Conservation (phyloP, 1,284 basidiomycete genomes). For the Moniliella sp. region DNA sequence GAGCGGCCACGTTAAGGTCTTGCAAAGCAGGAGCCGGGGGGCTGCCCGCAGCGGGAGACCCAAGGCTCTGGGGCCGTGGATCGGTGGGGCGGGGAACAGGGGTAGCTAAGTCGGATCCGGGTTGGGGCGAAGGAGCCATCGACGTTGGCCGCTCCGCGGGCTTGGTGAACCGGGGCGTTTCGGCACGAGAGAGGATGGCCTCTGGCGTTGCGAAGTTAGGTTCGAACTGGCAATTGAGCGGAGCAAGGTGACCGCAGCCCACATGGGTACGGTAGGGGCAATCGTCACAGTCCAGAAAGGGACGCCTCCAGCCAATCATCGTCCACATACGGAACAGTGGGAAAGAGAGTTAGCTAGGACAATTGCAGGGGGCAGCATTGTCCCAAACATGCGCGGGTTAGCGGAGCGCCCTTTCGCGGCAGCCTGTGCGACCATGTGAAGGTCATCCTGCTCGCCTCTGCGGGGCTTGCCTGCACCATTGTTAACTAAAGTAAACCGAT, state of each 20-base stretch:
- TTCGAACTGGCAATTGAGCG: conserved; percentile 21
- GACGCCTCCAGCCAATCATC: conserved; percentile 21
- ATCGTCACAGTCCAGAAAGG: conserved; percentile 28
- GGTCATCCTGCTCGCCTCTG: no score
- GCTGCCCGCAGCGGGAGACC: no score
- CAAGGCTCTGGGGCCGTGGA: no score
- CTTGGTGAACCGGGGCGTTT: no score
- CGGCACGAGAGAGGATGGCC: no score
- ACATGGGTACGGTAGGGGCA: conserved; percentile 24
- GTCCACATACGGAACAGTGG: conserved; percentile 24
- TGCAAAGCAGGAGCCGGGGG: no score
- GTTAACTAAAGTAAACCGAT: conserved; percentile 26
- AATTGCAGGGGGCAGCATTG: conserved; percentile 17
- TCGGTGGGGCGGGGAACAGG: no score
- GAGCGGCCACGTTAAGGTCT: no score
- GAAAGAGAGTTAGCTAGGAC: conserved; percentile 24
- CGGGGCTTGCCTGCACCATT: conserved; percentile 17
- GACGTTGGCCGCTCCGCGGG: no score
- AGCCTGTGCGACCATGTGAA: conserved; percentile 4
- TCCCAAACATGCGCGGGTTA: conserved; percentile 6
- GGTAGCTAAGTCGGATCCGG: no score
- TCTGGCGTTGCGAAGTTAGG: no score
- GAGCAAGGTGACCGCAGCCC: conserved; percentile 17
- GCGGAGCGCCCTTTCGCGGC: conserved; percentile 4
- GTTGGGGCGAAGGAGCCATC: no score